phyloP scores from a whole-genome alignment of 2,329 filamentous ascomycete genomes.

The Bipolaris oryzae region DNA sequence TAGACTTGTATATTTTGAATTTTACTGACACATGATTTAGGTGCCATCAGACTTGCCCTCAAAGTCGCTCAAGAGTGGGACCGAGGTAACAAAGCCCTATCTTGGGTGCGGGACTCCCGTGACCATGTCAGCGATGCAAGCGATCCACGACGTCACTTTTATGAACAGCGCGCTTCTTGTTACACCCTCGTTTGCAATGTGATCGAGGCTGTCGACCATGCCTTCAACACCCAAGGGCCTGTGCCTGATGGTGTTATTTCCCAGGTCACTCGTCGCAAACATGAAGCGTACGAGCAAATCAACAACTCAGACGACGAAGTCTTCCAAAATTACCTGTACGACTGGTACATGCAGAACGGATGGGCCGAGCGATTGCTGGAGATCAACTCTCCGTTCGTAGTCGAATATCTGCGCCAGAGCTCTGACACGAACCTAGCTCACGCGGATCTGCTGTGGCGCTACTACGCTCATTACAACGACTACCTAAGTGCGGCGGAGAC shows the following conservation, averaged over 20 bases:
- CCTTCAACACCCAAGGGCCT: constrained; percentile 71
- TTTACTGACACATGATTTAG: constrained; percentile 23
- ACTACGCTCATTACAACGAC: constrained; percentile 81
- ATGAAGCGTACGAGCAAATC: constrained; percentile 89
- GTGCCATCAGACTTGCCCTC: constrained; percentile 86
- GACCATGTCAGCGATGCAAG: constrained; percentile 68
- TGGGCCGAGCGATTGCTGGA: constrained; percentile 85
- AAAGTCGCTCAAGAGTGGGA: constrained; percentile 84
- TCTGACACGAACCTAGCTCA: constrained; percentile 74
- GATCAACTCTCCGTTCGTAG: constrained; percentile 82
- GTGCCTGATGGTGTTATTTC: constrained; percentile 79
- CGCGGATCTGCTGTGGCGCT: constrained; percentile 90
- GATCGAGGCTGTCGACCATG: constrained; percentile 75
- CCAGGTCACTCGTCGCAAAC: constrained; percentile 75
- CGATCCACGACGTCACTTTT: constrained; percentile 73
- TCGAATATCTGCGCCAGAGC: constrained; percentile 81
- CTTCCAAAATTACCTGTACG: constrained; percentile 95
- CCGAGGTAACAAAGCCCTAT: constrained; percentile 81
- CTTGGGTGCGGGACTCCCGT: constrained; percentile 85
- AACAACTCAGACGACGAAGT: constrained; percentile 88
- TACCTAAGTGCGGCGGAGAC: constrained; percentile 89
- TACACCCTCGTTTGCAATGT: constrained; percentile 89
- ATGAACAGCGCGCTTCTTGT: constrained; percentile 74
- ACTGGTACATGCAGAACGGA: constrained; percentile 89
- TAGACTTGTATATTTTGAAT: too few species aligned